These are phyloP conservation scores for Candida sp. DNA, from an alignment of 1,139 yeast genomes.

Conservation along the genomic window DNA sequence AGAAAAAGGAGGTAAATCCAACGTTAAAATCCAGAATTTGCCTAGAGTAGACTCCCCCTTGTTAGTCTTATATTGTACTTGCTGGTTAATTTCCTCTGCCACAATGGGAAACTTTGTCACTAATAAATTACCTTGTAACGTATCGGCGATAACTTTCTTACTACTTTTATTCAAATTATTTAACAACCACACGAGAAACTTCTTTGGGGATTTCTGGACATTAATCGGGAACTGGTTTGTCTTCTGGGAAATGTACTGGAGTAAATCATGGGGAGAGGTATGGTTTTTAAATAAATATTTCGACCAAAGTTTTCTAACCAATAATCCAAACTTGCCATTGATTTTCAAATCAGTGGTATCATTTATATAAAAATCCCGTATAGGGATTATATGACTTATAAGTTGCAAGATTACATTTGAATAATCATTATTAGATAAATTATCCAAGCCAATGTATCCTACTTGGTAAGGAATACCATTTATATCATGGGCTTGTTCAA, in stretches of 20 bases:
- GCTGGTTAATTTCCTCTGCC: constrained; percentile 14
- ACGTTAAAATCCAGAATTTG: constrained; percentile 59
- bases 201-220: constrained; percentile 48
- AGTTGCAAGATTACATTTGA: constrained; percentile 57
- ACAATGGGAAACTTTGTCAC: constrained; percentile 22
- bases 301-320: constrained; percentile 65
- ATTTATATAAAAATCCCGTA: constrained; percentile 51
- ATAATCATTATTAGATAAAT: constrained; percentile 45
- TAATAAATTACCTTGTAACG: constrained; percentile 53
- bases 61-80: constrained; percentile 17
- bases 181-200: constrained; percentile 57
- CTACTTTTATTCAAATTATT: constrained; percentile 37
- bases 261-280: constrained; percentile 64
- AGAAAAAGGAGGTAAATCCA: constrained; percentile 59
- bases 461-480: constrained; percentile 45
- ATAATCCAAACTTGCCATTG: constrained; percentile 33
- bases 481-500: constrained; percentile 33
- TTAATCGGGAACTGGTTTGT: constrained; percentile 41
- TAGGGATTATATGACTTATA: constrained; percentile 48
- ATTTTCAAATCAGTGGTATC: constrained; percentile 10
- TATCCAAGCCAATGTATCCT: constrained; percentile 67
- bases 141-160: constrained; percentile 12
- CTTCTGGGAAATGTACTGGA: constrained; percentile 41
- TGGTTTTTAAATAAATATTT: constrained; percentile 54
- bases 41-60: constrained; percentile 13